Evolutionary conservation across 768 basidiomycete species (phyloP).

Genomic region (Boletellus ananiceps): DNA sequence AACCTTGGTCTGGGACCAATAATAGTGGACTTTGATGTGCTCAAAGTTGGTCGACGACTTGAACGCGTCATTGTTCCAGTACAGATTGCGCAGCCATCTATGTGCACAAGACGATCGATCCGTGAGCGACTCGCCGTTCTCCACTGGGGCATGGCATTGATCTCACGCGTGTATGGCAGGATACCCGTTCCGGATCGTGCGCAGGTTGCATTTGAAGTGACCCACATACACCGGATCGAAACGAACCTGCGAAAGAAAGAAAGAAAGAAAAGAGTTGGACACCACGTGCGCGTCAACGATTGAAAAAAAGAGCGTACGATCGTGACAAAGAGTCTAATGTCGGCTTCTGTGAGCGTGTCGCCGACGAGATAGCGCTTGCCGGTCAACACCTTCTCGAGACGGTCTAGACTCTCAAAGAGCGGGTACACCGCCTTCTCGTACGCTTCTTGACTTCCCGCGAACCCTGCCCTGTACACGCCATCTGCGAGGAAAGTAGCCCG

Average conservation of each 20-base stretch:
- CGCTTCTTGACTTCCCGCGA: slow-evolving; percentile 75
- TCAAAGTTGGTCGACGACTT: slow-evolving; percentile 82
- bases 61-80: slow-evolving; percentile 91
- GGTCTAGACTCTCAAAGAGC: slow-evolving; percentile 77
- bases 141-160: background rate
- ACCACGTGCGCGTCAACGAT: too few relatives aligned
- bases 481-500: slow-evolving; percentile 37
- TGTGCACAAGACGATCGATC: background rate
- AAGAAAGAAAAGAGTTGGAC: background rate
- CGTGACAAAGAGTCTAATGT: slow-evolving; percentile 88
- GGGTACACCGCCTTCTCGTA: slow-evolving; percentile 74
- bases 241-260: slow-evolving; percentile 49
- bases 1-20: slow-evolving; percentile 32
- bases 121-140: background rate
- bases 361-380: slow-evolving; percentile 85
- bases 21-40: slow-evolving; percentile 54
- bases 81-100: slow-evolving; percentile 81
- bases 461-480: slow-evolving; percentile 87
- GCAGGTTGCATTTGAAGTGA: slow-evolving; percentile 93
- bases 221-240: slow-evolving; percentile 89
- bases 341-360: slow-evolving; percentile 77
- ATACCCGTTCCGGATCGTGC: slow-evolving; percentile 81
- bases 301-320: slow-evolving; percentile 49
- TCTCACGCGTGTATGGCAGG: slow-evolving; percentile 64
- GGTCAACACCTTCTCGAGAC: slow-evolving; percentile 68